Percentiles rank a stretch among this genome's conserved stretches.
Conservation (phyloP, 1,284 basidiomycete species). For the Leccinum pachyderme region DNA sequence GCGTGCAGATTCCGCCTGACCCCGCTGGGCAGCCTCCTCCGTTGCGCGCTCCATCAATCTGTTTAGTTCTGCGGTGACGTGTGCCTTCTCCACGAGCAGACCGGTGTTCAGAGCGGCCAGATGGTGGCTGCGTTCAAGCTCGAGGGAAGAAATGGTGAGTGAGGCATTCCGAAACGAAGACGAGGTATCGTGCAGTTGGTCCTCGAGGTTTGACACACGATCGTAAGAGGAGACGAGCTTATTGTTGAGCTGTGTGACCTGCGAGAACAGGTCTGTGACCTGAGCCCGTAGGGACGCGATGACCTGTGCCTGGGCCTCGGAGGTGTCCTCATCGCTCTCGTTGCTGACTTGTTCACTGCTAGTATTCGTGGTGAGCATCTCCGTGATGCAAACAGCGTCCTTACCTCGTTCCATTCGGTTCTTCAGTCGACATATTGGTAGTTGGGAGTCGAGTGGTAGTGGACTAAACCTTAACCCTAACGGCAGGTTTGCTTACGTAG, state of each 20-base stretch:
- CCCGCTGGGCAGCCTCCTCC: conserved; percentile 88
- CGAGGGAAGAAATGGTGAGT: conserved; percentile 66
- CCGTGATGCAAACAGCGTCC: neutral
- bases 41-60: conserved; percentile 92
- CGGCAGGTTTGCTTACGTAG: neutral
- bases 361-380: conserved; percentile 6
- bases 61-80: conserved; percentile 91
- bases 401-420: conserved; percentile 16
- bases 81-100: conserved; percentile 86
- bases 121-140: conserved; percentile 74
- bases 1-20: conserved; percentile 85
- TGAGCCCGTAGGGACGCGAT: conserved; percentile 79
- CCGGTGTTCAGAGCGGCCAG: conserved; percentile 83
- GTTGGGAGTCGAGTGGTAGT: neutral
- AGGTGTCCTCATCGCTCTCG: conserved; percentile 33
- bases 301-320: conserved; percentile 71
- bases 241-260: conserved; percentile 86
- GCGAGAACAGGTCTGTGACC: conserved; percentile 82
- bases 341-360: conserved; percentile 4
- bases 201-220: conserved; percentile 90
- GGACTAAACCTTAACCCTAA: conserved; percentile 20
- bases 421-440: conserved; percentile 12
- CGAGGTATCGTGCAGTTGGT: conserved; percentile 74
- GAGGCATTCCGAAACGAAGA: conserved; percentile 56
- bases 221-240: conserved; percentile 94